Evolutionary conservation across 1,139 yeast genomes (phyloP).

Genomic region (Hemisphaericaspora xylanilytica): DNA sequence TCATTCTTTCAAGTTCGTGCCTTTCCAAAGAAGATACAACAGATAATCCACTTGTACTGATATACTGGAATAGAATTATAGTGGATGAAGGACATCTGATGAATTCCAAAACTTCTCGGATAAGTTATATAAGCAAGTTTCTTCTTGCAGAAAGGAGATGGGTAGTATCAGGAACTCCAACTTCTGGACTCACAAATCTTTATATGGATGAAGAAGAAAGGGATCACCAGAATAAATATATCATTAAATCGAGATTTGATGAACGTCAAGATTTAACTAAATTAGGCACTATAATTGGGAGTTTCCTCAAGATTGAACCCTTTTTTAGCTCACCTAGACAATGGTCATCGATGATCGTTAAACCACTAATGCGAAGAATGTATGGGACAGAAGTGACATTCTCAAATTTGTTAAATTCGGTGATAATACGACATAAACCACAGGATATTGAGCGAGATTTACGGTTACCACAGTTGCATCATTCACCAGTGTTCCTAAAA

Average conservation of each 20-base stretch:
- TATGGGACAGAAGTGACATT: slow-evolving; percentile 44
- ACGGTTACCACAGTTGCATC: slow-evolving; percentile 56
- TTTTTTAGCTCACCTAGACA: slow-evolving; percentile 46
- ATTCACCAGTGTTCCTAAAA: slow-evolving; percentile 52
- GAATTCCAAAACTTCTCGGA: slow-evolving; percentile 49
- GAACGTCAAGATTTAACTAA: slow-evolving; percentile 50
- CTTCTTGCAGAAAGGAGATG: slow-evolving; percentile 60
- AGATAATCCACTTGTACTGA: slow-evolving; percentile 29
- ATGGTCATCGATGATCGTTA: slow-evolving; percentile 48
- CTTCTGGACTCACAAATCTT: slow-evolving; percentile 61
- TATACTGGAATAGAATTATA: slow-evolving; percentile 67
- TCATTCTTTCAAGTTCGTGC: slow-evolving; percentile 49
- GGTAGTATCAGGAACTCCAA: slow-evolving; percentile 78
- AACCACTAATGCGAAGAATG: slow-evolving; percentile 41
- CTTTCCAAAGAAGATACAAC: slow-evolving; percentile 29
- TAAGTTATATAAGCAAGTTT: slow-evolving; percentile 47
- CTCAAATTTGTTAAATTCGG: slow-evolving; percentile 37
- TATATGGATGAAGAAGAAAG: slow-evolving; percentile 50
- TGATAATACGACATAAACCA: slow-evolving; percentile 56
- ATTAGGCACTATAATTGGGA: slow-evolving; percentile 51
- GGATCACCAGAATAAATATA: slow-evolving; percentile 30
- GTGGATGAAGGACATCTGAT: slow-evolving; percentile 76
- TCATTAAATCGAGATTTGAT: slow-evolving; percentile 34
- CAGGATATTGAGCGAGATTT: slow-evolving; percentile 54
- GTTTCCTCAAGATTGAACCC: slow-evolving; percentile 60